Percentiles rank a stretch among this genome's conserved stretches.
Evolutionary conservation across 352 stramenopile genomes (phyloP).

Genomic region (Plasmopara viticola): DNA sequence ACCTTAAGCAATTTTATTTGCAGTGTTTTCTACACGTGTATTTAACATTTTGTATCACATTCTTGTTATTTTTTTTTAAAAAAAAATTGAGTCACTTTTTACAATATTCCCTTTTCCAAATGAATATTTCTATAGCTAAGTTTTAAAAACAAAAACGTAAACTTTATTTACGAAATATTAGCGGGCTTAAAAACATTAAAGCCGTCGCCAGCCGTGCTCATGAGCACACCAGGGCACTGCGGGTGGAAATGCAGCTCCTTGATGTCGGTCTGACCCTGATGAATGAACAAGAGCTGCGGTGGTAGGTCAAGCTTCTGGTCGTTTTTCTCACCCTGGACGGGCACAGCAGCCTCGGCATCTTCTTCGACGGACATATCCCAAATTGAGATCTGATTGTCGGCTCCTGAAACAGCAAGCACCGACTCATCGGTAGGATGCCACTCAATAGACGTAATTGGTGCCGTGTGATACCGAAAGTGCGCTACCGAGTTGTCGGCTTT

Average conservation of each 20-base stretch:
- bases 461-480: constrained; percentile 94
- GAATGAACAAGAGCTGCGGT: constrained; percentile 98
- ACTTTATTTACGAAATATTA: constrained; percentile 84
- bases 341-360: constrained; percentile 72
- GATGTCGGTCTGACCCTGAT: constrained; percentile 98
- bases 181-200: constrained; percentile 98
- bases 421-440: constrained; percentile 99
- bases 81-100: too few species aligned
- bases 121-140: too few species aligned
- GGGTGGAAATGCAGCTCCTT: constrained; percentile 99
- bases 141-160: neutral
- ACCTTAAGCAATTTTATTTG: too few species aligned
- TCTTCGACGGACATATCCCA: constrained; percentile 99
- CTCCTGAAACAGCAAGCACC: constrained; percentile 92
- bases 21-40: too few species aligned
- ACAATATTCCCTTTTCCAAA: too few species aligned
- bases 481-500: constrained; percentile 85
- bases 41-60: too few species aligned
- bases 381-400: constrained; percentile 96
- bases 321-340: constrained; percentile 33
- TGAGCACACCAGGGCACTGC: constrained; percentile 95
- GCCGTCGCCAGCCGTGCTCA: constrained; percentile 94
- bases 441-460: constrained; percentile 96
- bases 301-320: constrained; percentile 88
- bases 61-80: too few species aligned